Percentiles rank a stretch among this genome's conserved stretches.
phyloP scores from a whole-genome alignment of 2,329 filamentous ascomycete genomes.

The Aspergillus bombycis region DNA sequence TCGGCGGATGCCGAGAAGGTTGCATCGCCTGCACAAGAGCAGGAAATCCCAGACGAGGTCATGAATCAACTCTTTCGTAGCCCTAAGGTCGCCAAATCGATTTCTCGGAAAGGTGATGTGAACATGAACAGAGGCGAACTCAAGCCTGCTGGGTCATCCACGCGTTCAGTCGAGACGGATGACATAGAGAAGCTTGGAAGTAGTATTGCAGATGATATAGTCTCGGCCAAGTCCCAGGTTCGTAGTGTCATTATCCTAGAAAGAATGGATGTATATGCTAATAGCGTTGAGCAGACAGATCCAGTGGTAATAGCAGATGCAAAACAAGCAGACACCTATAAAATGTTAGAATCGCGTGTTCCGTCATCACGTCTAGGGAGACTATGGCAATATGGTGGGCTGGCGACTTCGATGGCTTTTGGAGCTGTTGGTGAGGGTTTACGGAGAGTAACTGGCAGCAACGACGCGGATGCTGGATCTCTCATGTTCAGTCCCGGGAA shows the following conservation, averaged over 20 bases:
- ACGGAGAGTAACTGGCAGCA: constrained; percentile 74
- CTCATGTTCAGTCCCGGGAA: constrained; percentile 86
- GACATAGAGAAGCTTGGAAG: constrained; percentile 43
- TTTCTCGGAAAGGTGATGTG: constrained; percentile 49
- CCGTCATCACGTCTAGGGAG: constrained; percentile 84
- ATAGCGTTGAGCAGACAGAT: constrained; percentile 16
- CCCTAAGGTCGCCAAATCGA: constrained; percentile 58
- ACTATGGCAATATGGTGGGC: constrained; percentile 91
- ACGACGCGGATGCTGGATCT: constrained; percentile 64
- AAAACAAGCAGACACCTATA: constrained; percentile 54
- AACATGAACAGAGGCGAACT: constrained; percentile 8
- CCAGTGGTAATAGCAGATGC: constrained; percentile 23
- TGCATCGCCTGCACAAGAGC: constrained; percentile 30
- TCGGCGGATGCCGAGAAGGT: constrained; percentile 26
- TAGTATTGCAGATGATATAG: constrained; percentile 18
- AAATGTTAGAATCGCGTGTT: constrained; percentile 85
- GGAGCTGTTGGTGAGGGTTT: constrained; percentile 86
- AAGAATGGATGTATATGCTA: constrained; percentile 4
- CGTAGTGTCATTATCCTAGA: constrained; percentile 4
- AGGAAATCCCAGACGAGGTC: constrained; percentile 59
- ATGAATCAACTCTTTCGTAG: constrained; percentile 66
- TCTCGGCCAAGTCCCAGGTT: constrained; percentile 14
- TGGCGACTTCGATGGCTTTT: constrained; percentile 93
- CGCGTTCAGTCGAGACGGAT: constrained; percentile 26
- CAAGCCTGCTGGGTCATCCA: neutral